These are phyloP conservation scores for Cordyceps cicadae DNA, from an alignment of 2,329 filamentous ascomycete genomes.

Conservation along the genomic window DNA sequence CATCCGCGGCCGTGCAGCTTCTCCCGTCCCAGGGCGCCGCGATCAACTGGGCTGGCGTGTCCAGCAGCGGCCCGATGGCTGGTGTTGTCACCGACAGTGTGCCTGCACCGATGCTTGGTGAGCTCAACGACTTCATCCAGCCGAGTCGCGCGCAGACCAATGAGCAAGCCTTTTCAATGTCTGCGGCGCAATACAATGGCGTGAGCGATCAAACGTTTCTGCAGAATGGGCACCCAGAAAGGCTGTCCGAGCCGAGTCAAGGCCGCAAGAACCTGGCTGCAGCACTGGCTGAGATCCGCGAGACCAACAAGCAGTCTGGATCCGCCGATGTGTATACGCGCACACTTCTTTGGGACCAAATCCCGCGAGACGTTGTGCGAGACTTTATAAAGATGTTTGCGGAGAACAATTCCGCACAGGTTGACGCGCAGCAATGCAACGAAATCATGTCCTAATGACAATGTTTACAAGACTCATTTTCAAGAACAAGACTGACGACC, in stretches of 20 bases:
- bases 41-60: conserved; percentile 37
- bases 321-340: conserved; percentile 87
- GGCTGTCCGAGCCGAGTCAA: conserved; percentile 41
- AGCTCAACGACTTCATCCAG: conserved; percentile 60
- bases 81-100: conserved; percentile 29
- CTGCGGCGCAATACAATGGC: conserved; percentile 79
- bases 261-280: conserved; percentile 71
- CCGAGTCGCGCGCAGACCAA: conserved; percentile 79
- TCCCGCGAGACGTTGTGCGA: conserved; percentile 82
- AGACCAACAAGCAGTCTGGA: conserved; percentile 55
- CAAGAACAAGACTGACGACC: conserved; percentile 12
- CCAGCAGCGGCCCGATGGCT: conserved; percentile 37
- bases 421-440: conserved; percentile 34
- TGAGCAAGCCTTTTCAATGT: conserved; percentile 80
- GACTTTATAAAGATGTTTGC: conserved; percentile 89
- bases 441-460: conserved; percentile 32
- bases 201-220: conserved; percentile 61
- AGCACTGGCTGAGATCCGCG: conserved; percentile 70
- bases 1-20: conserved; percentile 34
- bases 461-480: conserved; percentile 22
- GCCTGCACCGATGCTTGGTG: conserved; percentile 53
- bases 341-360: conserved; percentile 88
- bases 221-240: conserved; percentile 42
- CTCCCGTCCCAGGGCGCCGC: conserved; percentile 44
- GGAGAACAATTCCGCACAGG: conserved; percentile 52